Base-by-base conservation (phyloP, 2,329 filamentous ascomycete species). In the Trichoderma afroharzianum region DNA sequence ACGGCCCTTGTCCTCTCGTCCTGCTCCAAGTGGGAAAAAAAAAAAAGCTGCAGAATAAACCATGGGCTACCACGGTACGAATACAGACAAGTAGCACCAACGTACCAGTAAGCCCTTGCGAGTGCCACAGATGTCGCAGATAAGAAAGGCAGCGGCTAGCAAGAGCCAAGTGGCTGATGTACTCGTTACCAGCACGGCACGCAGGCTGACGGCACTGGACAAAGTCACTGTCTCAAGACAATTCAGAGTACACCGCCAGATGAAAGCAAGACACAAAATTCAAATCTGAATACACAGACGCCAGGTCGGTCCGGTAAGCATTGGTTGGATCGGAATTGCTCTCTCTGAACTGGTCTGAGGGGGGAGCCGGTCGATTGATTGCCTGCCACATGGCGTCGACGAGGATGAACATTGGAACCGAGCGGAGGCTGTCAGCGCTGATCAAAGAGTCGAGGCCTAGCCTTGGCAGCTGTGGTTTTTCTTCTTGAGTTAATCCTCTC, bases 371-470 rank as follows among this genome's bases (percentile, higher is more conserved):
- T 33, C 57, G 30, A 21, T 47, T 28, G 55, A 61, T 39, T 67
- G 47, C 36, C 55, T 68, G 55, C 66, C 66, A 61, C 66, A 68
- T 55, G 63, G 63, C 63, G 57, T 64, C 11, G 43, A 53, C 26
- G 39, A 53, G 26, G 26, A 53, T 47, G 26, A 39, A 33, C 57
- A 69, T 50, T 62, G 28, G 39, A 68, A 26, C 33, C 26, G 18
- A 30, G 57, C 59, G 57, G 66, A 68, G 36, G 55, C 47, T 18
- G 55, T 33, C 36, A 62, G 57, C 67, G 67, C 67, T 36, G 67
- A 69, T 62, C 67, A 53, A 62, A 62, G 67, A 69, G 67, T 69
- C 67, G 67, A 69, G 67, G 18, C 57, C 50, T 43, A 11, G 9
- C 39, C 28, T 28, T 47, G 14, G 33, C 47, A 69, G 36, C 9